Evolutionary conservation across 768 basidiomycete genomes (phyloP).

Genomic region (Kwoniella dendrophila): DNA sequence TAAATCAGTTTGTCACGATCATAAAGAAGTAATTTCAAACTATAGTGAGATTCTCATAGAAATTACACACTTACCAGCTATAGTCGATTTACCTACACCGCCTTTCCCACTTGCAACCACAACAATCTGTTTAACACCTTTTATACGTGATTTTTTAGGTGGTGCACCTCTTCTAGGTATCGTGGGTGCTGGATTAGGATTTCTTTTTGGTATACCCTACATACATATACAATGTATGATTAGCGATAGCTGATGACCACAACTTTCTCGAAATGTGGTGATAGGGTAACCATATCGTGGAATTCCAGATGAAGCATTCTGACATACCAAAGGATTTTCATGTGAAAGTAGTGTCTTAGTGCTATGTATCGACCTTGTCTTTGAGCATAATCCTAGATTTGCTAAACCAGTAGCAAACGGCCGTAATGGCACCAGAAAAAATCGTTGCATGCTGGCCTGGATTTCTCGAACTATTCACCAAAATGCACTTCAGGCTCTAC

Average conservation of each 20-base stretch:
- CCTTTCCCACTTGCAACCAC: conserved; percentile 92
- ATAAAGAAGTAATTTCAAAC: no score
- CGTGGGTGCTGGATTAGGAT: conserved; percentile 56
- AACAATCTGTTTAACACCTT: conserved; percentile 75
- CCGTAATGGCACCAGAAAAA: background rate
- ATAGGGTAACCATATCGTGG: background rate
- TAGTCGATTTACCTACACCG: conserved; percentile 91
- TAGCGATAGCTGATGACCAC: background rate
- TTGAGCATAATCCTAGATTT: conserved; percentile 6
- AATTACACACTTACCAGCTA: conserved; percentile 71
- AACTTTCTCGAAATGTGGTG: background rate
- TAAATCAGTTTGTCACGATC: no score
- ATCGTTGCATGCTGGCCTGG: background rate
- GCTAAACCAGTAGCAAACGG: background rate
- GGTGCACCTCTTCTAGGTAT: conserved; percentile 58
- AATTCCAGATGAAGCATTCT: background rate
- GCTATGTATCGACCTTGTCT: conserved; percentile 8
- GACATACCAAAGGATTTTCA: conserved; percentile 54
- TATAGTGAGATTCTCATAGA: no score
- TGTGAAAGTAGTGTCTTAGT: conserved; percentile 30
- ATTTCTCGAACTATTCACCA: no score
- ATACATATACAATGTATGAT: background rate
- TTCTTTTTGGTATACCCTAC: conserved; percentile 58
- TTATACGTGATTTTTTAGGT: conserved; percentile 56
- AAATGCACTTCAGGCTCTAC: no score